Evolutionary conservation across 2,329 filamentous ascomycete genomes (phyloP).

Genomic region (Venturia asperata): DNA sequence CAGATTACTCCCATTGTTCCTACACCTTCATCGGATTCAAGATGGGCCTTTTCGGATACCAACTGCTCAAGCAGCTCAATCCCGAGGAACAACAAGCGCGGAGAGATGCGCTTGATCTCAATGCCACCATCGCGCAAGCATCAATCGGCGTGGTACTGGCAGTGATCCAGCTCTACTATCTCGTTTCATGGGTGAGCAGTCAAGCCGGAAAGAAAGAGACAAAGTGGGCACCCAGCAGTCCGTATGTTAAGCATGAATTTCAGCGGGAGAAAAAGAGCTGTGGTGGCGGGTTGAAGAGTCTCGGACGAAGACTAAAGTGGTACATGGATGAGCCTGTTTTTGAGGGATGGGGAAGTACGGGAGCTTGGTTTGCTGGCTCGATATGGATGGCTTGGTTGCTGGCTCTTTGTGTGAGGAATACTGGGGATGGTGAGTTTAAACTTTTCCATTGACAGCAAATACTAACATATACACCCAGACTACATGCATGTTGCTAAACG

Average conservation of each 20-base stretch:
- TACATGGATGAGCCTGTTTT: constrained; percentile 37
- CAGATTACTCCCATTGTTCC: background rate
- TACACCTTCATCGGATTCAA: background rate
- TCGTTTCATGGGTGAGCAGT: constrained; percentile 29
- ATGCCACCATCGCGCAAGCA: constrained; percentile 49
- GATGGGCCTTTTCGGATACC: constrained; percentile 19
- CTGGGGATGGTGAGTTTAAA: constrained; percentile 45
- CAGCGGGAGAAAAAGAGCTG: constrained; percentile 21
- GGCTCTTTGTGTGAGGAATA: constrained; percentile 43
- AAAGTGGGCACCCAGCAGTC: constrained; percentile 33
- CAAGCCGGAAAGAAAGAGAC: background rate
- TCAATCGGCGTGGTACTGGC: constrained; percentile 44
- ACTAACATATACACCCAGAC: constrained; percentile 35
- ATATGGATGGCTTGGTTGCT: constrained; percentile 49
- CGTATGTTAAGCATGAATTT: constrained; percentile 31
- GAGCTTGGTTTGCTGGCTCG: constrained; percentile 41
- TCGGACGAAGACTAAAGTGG: constrained; percentile 36
- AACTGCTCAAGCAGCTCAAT: constrained; percentile 18
- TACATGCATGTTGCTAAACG: constrained; percentile 59
- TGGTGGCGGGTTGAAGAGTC: constrained; percentile 26
- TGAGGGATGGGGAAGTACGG: constrained; percentile 43
- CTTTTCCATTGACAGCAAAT: background rate
- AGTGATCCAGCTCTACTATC: constrained; percentile 36
- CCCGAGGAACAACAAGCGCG: constrained; percentile 33
- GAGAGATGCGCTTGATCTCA: constrained; percentile 47